Conservation (phyloP, 371 early-diverging fungal species). For the Mucor ambiguus region DNA sequence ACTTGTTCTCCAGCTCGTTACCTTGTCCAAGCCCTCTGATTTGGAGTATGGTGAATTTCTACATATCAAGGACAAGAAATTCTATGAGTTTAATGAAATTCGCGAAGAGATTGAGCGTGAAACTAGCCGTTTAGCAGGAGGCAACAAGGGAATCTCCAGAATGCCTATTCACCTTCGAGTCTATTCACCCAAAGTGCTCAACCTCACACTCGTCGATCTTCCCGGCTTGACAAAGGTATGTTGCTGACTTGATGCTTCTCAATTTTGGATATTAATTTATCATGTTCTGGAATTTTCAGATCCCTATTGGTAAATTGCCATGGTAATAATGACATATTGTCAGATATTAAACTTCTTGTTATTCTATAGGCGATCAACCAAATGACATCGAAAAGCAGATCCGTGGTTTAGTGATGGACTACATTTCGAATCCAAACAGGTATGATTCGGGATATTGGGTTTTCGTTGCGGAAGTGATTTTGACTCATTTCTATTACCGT, state of each 20-base stretch:
- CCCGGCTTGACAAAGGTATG: conserved; percentile 91
- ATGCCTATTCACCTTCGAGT: conserved; percentile 91
- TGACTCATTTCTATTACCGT: conserved; percentile 7
- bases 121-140: conserved; percentile 84
- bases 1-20: conserved; percentile 87
- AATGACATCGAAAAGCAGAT: conserved; percentile 90
- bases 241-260: background rate
- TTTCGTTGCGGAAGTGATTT: background rate
- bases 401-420: conserved; percentile 81
- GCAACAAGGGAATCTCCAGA: conserved; percentile 86
- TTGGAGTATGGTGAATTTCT: conserved; percentile 76
- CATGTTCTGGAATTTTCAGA: conserved; percentile 22
- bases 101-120: conserved; percentile 90
- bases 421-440: conserved; percentile 87
- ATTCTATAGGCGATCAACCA: conserved; percentile 78
- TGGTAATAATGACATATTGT: background rate
- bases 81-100: conserved; percentile 82
- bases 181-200: conserved; percentile 84
- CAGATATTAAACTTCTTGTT: background rate
- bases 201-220: conserved; percentile 91
- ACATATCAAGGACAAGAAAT: conserved; percentile 76
- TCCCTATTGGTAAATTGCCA: conserved; percentile 44
- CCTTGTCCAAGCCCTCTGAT: conserved; percentile 48
- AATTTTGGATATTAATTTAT: conserved; percentile 1
- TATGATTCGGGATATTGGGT: conserved; percentile 14